phyloP scores from a whole-genome alignment of 192 early-diverging fungal genomes.

The Podochytrium sp. region DNA sequence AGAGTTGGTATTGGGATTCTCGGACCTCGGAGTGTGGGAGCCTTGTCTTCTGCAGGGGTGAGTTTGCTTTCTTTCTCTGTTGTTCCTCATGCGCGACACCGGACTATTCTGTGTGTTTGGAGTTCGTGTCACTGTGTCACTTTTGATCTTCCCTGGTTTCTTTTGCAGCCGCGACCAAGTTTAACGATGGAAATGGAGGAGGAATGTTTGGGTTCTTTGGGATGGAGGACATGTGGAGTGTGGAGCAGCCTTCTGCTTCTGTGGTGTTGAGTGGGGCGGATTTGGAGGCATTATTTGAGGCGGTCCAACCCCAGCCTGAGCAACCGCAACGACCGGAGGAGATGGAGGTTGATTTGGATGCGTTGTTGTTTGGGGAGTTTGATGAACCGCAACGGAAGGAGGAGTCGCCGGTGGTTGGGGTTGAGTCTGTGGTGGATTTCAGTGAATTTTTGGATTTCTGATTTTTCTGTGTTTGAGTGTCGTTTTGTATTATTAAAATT shows the following conservation, averaged over 20 bases:
- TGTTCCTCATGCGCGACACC: background rate
- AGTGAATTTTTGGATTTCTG: background rate
- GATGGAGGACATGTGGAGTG: background rate
- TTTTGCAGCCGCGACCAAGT: constrained; percentile 22
- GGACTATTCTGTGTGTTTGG: background rate
- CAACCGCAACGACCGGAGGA: background rate
- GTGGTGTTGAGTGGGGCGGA: too few species aligned
- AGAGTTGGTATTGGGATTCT: too few species aligned
- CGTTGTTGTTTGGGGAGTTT: background rate
- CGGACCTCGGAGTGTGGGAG: too few species aligned
- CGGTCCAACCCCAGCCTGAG: background rate
- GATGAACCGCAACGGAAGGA: too few species aligned
- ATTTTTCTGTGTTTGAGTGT: too few species aligned
- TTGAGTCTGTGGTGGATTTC: background rate
- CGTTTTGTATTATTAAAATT: background rate
- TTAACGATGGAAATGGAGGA: constrained; percentile 21
- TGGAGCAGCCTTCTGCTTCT: background rate
- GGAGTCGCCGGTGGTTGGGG: background rate
- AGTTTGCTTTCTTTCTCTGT: too few species aligned
- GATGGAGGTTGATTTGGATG: background rate
- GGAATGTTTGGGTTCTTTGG: background rate
- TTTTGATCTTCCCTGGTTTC: background rate
- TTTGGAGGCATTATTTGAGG: background rate
- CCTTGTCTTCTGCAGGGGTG: too few species aligned
- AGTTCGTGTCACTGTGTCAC: background rate